phyloP scores from a whole-genome alignment of 768 basidiomycete species.

The Naganishia friedmannii region DNA sequence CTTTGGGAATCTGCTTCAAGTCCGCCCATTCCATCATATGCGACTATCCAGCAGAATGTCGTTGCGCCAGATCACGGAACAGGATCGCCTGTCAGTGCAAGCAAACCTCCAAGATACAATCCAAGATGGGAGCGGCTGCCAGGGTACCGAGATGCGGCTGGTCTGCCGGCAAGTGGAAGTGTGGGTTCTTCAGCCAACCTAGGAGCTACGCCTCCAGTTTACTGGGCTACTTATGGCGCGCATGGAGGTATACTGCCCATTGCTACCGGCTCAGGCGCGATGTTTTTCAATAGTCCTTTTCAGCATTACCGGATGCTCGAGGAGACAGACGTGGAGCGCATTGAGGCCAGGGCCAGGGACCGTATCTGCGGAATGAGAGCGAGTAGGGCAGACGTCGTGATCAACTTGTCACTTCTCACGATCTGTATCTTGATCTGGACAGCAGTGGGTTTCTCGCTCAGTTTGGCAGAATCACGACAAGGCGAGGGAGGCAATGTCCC shows the following conservation, averaged over 20 bases:
- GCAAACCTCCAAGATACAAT: constrained; percentile 15
- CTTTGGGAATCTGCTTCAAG: background rate
- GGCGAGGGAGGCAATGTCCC: background rate
- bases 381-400: constrained; percentile 9
- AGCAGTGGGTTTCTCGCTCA: constrained; percentile 14
- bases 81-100: background rate
- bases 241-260: background rate
- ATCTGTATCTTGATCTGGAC: constrained; percentile 13
- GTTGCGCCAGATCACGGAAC: background rate
- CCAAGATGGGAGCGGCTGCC: constrained; percentile 16
- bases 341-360: too few relatives aligned
- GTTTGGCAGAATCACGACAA: background rate
- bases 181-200: background rate
- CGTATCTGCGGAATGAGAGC: constrained; percentile 13
- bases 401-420: constrained; percentile 12
- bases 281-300: constrained; percentile 19
- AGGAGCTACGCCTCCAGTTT: background rate
- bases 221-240: background rate
- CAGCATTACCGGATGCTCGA: background rate
- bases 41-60: constrained; percentile 2
- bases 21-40: constrained; percentile 13
- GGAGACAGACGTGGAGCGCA: background rate
- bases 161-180: background rate
- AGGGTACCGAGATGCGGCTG: constrained; percentile 4
- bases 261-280: constrained; percentile 7